Base-by-base conservation (phyloP, 805 yeast genomes). In the Candida argentea region DNA sequence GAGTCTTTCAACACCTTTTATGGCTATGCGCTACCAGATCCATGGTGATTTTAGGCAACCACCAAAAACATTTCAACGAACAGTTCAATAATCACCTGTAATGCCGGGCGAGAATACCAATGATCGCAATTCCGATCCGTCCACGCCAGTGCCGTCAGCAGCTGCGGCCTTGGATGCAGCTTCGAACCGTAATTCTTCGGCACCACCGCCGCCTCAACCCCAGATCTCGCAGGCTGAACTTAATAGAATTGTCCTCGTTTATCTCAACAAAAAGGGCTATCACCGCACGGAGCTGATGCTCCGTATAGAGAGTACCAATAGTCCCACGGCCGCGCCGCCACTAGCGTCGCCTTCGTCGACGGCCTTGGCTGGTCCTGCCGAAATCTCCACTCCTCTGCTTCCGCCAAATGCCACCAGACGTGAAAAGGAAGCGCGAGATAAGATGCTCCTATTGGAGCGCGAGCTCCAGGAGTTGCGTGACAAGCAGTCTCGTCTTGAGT, bases 211-310 rank as follows among this genome's bases (percentile, higher is more conserved):
- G n/a, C 59, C 46, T 28, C 64, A 50, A 36, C 52, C 57, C 3
- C 73, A 67, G 38, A 73, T 75, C 35, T 76, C 94, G 0, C 85
- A 83, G 27, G 86, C 89, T 4, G 97, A 91, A 50, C 65, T 91
- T 48, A 89, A 87, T 52, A 65, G 91, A 37, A 84, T 91, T 46
- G 97, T 91, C 19, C 64, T 91, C 44, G 98, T 91, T 43, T 91
- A 89, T 44, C 66, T 91, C 40, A 81, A 77, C 50, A 89, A 91
- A 46, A 86, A 87, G 51, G 99, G 99, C 3, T 91, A 85, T 47
- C 87, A 82, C 41, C 75, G 79, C 40, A 89, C 98, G 0, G 99
- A 91, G 51, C 86, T 95, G 3, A 83, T 87, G 78, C 66, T 91
- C 27, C 71, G 98, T 36, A 73, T 86, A 36, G 99, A 91, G 50